Conservation (phyloP, 495 filamentous ascomycete species). For the Hypoxylon perforatum region DNA sequence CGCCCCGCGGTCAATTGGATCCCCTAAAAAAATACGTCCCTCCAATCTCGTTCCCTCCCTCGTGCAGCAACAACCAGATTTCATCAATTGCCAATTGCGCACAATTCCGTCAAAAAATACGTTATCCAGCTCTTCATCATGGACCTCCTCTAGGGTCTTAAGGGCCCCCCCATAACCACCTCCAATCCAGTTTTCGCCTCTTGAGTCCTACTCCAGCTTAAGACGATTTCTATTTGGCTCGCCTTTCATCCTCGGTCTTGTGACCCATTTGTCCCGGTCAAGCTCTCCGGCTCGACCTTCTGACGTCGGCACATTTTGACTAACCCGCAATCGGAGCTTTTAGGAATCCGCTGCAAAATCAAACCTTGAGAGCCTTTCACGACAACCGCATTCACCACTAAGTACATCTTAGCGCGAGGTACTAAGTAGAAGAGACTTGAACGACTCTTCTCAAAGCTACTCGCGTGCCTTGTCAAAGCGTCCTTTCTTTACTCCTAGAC, state of each 20-base stretch:
- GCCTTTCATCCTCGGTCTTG: constrained; percentile 23
- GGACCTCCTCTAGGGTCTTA: constrained; percentile 42
- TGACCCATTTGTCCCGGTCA: constrained; percentile 10
- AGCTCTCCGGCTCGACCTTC: constrained; percentile 13
- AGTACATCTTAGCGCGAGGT: constrained; percentile 1
- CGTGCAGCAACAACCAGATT: constrained; percentile 34
- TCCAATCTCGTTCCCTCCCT: constrained; percentile 34
- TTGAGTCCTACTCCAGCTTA: constrained; percentile 11
- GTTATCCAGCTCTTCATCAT: constrained; percentile 37
- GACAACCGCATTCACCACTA: constrained; percentile 5
- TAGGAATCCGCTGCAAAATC: constrained; percentile 25
- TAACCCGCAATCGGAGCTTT: constrained; percentile 45
- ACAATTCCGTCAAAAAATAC: constrained; percentile 36
- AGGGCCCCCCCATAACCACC: constrained; percentile 11
- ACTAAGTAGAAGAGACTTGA: constrained; percentile 4
- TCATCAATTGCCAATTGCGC: constrained; percentile 27
- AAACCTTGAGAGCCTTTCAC: constrained; percentile 21
- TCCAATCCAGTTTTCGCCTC: constrained; percentile 1
- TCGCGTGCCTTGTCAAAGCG: constrained; percentile 4
- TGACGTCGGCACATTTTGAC: constrained; percentile 24
- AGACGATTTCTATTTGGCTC: constrained; percentile 18
- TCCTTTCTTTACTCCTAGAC: background rate
- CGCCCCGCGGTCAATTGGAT: constrained; percentile 38
- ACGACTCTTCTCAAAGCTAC: constrained; percentile 1
- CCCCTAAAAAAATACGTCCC: constrained; percentile 25